These are phyloP conservation scores for Paramecium tetraurelia DNA, from an alignment of 73 alveolate species.

Conservation along the genomic window DNA sequence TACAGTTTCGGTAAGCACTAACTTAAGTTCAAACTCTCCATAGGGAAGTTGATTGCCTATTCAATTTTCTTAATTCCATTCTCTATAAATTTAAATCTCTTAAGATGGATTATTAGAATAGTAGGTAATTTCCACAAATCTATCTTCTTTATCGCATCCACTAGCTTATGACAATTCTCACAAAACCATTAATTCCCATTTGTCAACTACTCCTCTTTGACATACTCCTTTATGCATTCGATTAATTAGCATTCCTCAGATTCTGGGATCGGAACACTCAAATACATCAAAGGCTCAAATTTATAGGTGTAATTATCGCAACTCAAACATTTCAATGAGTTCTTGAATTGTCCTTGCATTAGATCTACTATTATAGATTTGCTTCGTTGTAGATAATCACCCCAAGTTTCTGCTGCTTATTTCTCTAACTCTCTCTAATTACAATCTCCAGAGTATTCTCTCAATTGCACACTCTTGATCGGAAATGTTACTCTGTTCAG, in stretches of 20 bases:
- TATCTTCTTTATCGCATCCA: conserved; percentile 79
- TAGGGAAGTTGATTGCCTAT: conserved; percentile 79
- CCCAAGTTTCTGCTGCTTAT: conserved; percentile 77
- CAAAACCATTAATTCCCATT: conserved; percentile 77
- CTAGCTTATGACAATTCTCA: conserved; percentile 77
- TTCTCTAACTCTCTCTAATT: conserved; percentile 47
- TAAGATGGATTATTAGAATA: conserved; percentile 83
- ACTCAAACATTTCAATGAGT: conserved; percentile 68
- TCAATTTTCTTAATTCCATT: conserved; percentile 72
- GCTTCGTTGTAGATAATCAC: conserved; percentile 75
- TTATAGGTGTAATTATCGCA: conserved; percentile 57
- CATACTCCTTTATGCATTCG: conserved; percentile 78
- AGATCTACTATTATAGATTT: conserved; percentile 84
- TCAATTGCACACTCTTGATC: not conserved
- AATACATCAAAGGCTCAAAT: conserved; percentile 88
- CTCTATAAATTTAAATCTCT: conserved; percentile 74
- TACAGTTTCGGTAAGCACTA: conserved; percentile 73
- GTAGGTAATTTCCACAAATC: conserved; percentile 93
- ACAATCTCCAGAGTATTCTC: conserved; percentile 10
- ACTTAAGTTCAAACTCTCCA: conserved; percentile 72
- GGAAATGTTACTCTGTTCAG: conserved; percentile 76
- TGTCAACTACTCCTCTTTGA: conserved; percentile 59
- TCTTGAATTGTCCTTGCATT: conserved; percentile 86
- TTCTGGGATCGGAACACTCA: conserved; percentile 83
- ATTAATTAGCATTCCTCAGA: conserved; percentile 63